These are phyloP conservation scores for Sungouiozyma ichnusensis DNA, from an alignment of 805 yeast genomes.

Conservation along the genomic window DNA sequence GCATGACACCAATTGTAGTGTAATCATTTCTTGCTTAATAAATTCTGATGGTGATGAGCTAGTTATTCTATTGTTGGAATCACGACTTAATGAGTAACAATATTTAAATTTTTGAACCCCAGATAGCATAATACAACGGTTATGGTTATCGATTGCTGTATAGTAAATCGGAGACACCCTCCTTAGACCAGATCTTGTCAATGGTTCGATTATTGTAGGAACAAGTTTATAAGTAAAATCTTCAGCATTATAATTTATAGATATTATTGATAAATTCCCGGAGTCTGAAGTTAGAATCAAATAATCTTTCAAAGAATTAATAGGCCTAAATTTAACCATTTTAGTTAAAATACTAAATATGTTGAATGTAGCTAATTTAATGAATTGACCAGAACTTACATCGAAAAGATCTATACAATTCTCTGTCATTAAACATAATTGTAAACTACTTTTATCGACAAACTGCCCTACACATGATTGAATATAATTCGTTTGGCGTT, in stretches of 20 bases:
- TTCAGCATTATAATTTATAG: constrained; percentile 15
- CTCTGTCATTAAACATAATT: constrained; percentile 26
- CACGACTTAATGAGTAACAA: constrained; percentile 52
- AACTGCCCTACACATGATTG: constrained; percentile 61
- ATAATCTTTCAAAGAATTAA: constrained; percentile 45
- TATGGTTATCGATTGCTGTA: constrained; percentile 57
- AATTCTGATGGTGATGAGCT: constrained; percentile 72
- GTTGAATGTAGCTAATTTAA: constrained; percentile 33
- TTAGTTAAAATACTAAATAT: constrained; percentile 48
- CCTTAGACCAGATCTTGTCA: constrained; percentile 63
- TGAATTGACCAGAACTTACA: constrained; percentile 45
- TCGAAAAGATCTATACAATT: constrained; percentile 30
- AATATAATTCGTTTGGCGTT: constrained; percentile 43
- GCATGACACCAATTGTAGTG: constrained; percentile 45
- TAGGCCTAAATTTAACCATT: constrained; percentile 24
- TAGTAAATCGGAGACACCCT: constrained; percentile 68
- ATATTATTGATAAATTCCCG: constrained; percentile 47
- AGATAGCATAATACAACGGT: constrained; percentile 57
- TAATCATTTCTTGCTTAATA: constrained; percentile 37
- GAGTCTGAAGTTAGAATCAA: constrained; percentile 70
- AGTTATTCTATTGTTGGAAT: constrained; percentile 28
- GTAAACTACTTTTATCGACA: constrained; percentile 29
- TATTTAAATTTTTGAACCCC: constrained; percentile 68
- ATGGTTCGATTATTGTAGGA: constrained; percentile 49
- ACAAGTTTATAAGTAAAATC: constrained; percentile 30